Percentiles rank a stretch among this genome's conserved stretches.
Evolutionary conservation across 2,329 filamentous ascomycete species (phyloP).

Genomic region (Fusarium sororula): DNA sequence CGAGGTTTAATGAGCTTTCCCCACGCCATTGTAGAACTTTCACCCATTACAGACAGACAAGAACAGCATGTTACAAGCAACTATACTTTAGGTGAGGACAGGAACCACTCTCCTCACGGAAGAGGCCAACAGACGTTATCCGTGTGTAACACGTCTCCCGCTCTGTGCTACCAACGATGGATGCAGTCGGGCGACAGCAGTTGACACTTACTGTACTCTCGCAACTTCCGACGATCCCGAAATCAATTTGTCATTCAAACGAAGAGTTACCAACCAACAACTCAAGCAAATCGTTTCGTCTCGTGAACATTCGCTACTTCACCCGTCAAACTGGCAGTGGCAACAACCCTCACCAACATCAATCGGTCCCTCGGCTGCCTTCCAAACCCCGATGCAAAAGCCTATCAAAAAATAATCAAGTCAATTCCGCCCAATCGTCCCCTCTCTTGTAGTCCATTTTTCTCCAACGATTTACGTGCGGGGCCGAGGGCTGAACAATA

Average conservation of each 20-base stretch:
- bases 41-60: not conserved
- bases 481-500: slow-evolving; percentile 21
- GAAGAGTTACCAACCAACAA: fast-evolving
- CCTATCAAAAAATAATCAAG: not conserved
- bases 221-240: not conserved
- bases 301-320: not conserved
- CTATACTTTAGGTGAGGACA: fast-evolving
- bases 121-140: not conserved
- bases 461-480: not conserved
- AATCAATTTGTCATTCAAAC: not conserved
- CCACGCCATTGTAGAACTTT: not conserved
- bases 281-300: not conserved
- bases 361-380: not conserved
- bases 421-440: not conserved
- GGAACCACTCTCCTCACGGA: too few species aligned
- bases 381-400: not conserved
- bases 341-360: not conserved
- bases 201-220: not conserved
- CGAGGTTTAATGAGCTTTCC: not conserved
- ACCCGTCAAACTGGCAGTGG: not conserved
- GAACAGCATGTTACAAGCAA: not conserved
- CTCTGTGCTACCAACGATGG: not conserved
- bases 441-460: not conserved
- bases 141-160: not conserved
- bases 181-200: fast-evolving